These are phyloP conservation scores for Chenopodium album DNA, from an alignment of 148 eudicot species.

Conservation along the genomic window DNA sequence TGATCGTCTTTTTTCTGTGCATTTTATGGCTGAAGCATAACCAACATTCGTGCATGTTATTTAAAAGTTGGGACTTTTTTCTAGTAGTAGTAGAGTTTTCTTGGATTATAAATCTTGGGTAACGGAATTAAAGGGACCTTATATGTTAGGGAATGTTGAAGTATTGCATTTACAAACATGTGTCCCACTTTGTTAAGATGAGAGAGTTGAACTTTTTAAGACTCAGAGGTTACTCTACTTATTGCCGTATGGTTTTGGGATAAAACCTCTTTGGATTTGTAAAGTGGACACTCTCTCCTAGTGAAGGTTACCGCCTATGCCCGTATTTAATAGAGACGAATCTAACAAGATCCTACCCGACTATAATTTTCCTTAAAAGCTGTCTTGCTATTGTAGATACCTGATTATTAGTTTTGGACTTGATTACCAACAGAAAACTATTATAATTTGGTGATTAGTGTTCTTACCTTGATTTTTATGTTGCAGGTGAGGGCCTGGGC, in stretches of 20 bases:
- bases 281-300: too few relatives aligned
- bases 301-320: too few relatives aligned
- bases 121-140: too few relatives aligned
- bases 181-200: too few relatives aligned
- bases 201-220: too few relatives aligned
- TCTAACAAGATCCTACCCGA: too few relatives aligned
- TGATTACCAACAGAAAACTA: neutral
- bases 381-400: neutral
- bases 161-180: too few relatives aligned
- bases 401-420: neutral
- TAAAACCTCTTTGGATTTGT: too few relatives aligned
- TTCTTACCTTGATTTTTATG: neutral
- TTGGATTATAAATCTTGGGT: neutral
- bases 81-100: neutral
- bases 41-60: neutral
- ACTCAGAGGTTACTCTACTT: too few relatives aligned
- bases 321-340: too few relatives aligned
- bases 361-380: neutral
- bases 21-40: neutral
- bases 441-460: neutral
- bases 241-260: too few relatives aligned
- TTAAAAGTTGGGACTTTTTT: neutral
- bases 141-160: too few relatives aligned
- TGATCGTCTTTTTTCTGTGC: neutral
- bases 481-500: constrained; percentile 90